Base-by-base conservation (phyloP, 2,329 filamentous ascomycete genomes). In the Diaporthe helianthi region DNA sequence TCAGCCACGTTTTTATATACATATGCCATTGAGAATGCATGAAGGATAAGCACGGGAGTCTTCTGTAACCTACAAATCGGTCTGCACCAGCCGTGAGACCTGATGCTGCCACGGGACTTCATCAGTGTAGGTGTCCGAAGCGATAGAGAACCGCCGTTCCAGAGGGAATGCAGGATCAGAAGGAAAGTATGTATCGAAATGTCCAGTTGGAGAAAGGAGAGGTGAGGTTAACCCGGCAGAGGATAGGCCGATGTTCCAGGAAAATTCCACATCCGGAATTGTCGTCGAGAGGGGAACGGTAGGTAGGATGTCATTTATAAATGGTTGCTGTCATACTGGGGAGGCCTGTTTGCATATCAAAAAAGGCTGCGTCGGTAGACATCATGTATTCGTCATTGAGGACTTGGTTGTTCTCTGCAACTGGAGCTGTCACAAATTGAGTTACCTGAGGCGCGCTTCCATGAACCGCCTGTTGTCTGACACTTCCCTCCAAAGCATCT, bases 1-100 rank as follows among this genome's bases (percentile, higher is more conserved):
- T 19, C 68, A 73, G 47, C 69, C 17, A 70, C 69, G 24, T 69
- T 69, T 41, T 65, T 49, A 53, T 44, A 7, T 29, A 12, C 55
- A 22, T 17, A 3, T 3, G 6, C 19, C 33, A 19, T 24, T 46
- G 41, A n/a, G 3, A 17, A 17, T n/a, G 19, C 19, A 1, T 2
- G 6, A 4, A 46, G 15, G n/a, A 46, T 5, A 46, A n/a, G 17
- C 3, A 46, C 6, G 6, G 7, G 6, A 46, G 19, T 46, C 3
- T n/a, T 3, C 19, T 46, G 19, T 4, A 36, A 22, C 44, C n/a
- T 41, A 47, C 53, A 24, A 15, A 10, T 47, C 53, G 26, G 24
- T 41, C 24, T 61, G 64, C 24, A 67, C 64, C 51, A 53, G 53
- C 3, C 52, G 46, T 2, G 51, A 60, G 24, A 60, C 54, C 58